These are phyloP conservation scores for Triticum monococcum DNA, from an alignment of 176 grass and related monocot genomes.

Conservation along the genomic window DNA sequence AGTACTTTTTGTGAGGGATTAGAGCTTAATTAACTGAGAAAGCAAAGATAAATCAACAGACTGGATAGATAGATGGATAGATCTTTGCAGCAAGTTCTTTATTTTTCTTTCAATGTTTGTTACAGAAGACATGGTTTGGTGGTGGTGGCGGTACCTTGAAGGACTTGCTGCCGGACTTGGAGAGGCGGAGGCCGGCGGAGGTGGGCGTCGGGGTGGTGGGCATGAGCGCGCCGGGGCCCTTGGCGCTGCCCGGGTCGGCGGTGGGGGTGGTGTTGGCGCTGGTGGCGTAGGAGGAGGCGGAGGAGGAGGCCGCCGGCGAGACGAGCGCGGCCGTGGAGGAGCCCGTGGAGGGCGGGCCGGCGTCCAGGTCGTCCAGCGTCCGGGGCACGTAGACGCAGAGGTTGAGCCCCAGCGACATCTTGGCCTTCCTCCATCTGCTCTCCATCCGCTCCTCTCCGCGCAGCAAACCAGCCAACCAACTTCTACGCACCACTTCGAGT, in stretches of 20 bases:
- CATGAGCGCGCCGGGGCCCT: slow-evolving; percentile 53
- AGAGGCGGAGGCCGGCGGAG: slow-evolving; percentile 72
- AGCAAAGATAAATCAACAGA: neutral
- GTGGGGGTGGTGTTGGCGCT: slow-evolving; percentile 47
- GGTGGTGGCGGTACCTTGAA: slow-evolving; percentile 52
- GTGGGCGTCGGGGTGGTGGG: slow-evolving; percentile 87
- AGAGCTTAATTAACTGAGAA: slow-evolving; percentile 7
- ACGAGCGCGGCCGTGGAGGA: slow-evolving; percentile 53
- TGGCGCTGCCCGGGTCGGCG: slow-evolving; percentile 26
- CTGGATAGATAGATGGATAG: neutral
- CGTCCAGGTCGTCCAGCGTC: slow-evolving; percentile 51
- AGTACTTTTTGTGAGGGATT: neutral
- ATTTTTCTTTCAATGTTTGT: neutral
- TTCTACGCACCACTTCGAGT: neutral
- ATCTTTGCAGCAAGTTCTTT: slow-evolving; percentile 20
- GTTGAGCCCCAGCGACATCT: slow-evolving; percentile 82
- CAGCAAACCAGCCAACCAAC: neutral
- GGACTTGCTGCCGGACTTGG: slow-evolving; percentile 83
- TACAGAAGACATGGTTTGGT: too few relatives aligned
- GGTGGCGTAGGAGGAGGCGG: slow-evolving; percentile 46
- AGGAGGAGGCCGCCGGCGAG: slow-evolving; percentile 43
- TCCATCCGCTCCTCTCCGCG: slow-evolving; percentile 29
- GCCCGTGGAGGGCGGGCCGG: slow-evolving; percentile 29
- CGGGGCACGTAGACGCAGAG: slow-evolving; percentile 84
- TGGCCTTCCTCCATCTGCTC: slow-evolving; percentile 90